Conservation (phyloP, 129 eudicot genomes). For the Gnaphalium uliginosum region DNA sequence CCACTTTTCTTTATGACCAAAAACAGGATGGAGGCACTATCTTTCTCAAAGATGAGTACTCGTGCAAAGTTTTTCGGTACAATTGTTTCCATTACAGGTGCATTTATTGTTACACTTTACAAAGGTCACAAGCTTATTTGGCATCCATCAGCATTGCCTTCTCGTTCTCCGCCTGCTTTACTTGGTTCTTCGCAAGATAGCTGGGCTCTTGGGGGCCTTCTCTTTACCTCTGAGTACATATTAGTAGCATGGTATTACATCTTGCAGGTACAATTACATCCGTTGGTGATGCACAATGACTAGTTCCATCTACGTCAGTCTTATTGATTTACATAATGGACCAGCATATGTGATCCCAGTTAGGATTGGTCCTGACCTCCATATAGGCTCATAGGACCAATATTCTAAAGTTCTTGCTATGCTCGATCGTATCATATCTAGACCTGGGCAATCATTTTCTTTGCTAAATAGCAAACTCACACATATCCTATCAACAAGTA, state of each 20-base stretch:
- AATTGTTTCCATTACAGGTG: conserved; percentile 73
- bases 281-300: neutral
- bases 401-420: too few relatives aligned
- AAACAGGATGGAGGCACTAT: conserved; percentile 81
- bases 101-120: conserved; percentile 74
- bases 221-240: conserved; percentile 64
- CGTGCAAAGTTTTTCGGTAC: conserved; percentile 78
- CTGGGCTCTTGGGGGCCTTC: conserved; percentile 77
- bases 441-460: too few relatives aligned
- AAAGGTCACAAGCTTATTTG: conserved; percentile 63
- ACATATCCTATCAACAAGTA: too few relatives aligned
- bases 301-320: neutral
- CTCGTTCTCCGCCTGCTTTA: conserved; percentile 6
- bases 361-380: neutral
- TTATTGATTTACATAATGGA: neutral
- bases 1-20: conserved; percentile 16
- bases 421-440: too few relatives aligned
- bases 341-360: neutral
- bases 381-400: neutral
- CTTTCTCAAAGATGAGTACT: conserved; percentile 54
- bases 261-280: conserved; percentile 49
- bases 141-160: conserved; percentile 26
- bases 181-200: conserved; percentile 36
- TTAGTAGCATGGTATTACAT: conserved; percentile 82
- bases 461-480: too few relatives aligned